Conservation (phyloP, 2,329 filamentous ascomycete genomes). For the Incumbomyces lentus region DNA sequence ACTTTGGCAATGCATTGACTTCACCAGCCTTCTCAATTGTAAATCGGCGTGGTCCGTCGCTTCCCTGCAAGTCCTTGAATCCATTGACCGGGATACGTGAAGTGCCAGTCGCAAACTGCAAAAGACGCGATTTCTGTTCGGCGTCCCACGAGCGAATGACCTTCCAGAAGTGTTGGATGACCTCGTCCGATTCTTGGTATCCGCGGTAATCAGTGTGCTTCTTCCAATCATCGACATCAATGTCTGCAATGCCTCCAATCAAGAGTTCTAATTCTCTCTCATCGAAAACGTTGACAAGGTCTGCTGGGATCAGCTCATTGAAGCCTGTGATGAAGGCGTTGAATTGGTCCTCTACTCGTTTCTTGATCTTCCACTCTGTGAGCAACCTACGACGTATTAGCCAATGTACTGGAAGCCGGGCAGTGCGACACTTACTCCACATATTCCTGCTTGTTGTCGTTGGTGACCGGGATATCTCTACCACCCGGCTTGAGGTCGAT, state of each 20-base stretch:
- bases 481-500: conserved; percentile 89
- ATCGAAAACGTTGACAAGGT: conserved; percentile 96
- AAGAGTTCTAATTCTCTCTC: conserved; percentile 92
- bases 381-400: conserved; percentile 51
- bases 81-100: conserved; percentile 97
- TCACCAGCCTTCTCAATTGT: conserved; percentile 98
- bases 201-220: conserved; percentile 99
- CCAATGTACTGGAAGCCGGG: conserved; percentile 3
- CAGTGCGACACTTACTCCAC: conserved; percentile 59
- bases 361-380: conserved; percentile 98
- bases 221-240: conserved; percentile 99
- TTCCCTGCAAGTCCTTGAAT: conserved; percentile 97
- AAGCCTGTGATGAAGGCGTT: conserved; percentile 95
- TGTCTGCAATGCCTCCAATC: conserved; percentile 98
- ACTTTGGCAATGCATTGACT: conserved; percentile 81
- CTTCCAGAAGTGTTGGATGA: conserved; percentile 98
- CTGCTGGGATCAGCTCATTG: conserved; percentile 91
- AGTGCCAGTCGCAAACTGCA: conserved; percentile 96
- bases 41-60: conserved; percentile 86
- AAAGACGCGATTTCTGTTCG: conserved; percentile 88
- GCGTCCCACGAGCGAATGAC: conserved; percentile 90
- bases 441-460: conserved; percentile 98
- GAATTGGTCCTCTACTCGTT: conserved; percentile 96
- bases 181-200: conserved; percentile 94
- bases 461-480: conserved; percentile 87